Percentiles rank a stretch among this genome's conserved stretches.
phyloP scores from a whole-genome alignment of 106 monocot species.

The Acanthochlamys bracteata region DNA sequence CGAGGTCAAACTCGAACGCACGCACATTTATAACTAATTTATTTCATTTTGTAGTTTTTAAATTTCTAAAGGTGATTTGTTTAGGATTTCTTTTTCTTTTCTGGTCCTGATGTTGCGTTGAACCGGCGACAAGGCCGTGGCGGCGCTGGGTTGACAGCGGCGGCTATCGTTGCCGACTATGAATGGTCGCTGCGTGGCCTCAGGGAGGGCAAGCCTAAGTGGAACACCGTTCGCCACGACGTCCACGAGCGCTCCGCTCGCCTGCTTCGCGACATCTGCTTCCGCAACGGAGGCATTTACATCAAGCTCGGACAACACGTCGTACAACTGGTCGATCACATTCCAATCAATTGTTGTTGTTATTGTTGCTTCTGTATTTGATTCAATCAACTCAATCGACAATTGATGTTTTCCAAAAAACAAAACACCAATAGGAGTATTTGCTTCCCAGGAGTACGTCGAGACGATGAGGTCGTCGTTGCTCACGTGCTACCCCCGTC shows the following conservation, averaged over 20 bases:
- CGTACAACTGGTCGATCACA: conserved; percentile 49
- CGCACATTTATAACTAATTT: no score
- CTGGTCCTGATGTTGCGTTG: no score
- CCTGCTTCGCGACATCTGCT: conserved; percentile 72
- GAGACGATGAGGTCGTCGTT: conserved; percentile 79
- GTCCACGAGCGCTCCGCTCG: conserved; percentile 60
- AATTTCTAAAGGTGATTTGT: no score
- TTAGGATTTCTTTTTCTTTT: no score
- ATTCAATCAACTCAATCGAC: no score
- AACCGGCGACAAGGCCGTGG: no score
- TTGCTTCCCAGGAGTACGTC: conserved; percentile 86
- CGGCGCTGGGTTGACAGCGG: conserved; percentile 64
- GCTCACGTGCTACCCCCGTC: conserved; percentile 81
- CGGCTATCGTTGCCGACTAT: conserved; percentile 73
- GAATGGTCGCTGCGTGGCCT: conserved; percentile 62
- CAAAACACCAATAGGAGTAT: conserved; percentile 77
- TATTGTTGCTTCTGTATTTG: no score
- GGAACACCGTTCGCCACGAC: conserved; percentile 51
- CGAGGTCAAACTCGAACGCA: no score
- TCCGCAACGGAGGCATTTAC: conserved; percentile 93
- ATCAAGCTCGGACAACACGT: conserved; percentile 97
- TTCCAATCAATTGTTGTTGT: no score
- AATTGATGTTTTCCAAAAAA: no score
- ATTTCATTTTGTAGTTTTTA: no score
- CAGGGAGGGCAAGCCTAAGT: conserved; percentile 54